Base-by-base conservation (phyloP, 805 yeast genomes). In the Cyberlindnera lachancei region DNA sequence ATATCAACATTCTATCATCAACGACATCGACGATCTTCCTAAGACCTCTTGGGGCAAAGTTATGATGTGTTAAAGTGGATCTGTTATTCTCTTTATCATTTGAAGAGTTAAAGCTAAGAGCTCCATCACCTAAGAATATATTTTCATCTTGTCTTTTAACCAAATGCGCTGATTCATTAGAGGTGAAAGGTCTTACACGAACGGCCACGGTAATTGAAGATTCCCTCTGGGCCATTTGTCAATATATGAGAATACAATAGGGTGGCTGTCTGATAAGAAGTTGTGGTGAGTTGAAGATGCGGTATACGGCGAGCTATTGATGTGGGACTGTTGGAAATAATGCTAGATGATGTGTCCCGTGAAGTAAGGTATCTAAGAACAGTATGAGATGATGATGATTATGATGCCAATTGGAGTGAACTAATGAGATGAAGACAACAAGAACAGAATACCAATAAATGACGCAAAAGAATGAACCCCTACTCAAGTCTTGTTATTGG, bases 111-210 rank as follows among this genome's bases (percentile, higher is more conserved):
- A 47, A 42, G 33, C 60, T 55, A 15, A 75, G 57, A 7, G 76
- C 66, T 3, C 79, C 82, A 42, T 71, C 79, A 2, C 80, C 75
- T 8, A 66, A 55, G 40, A 75, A 72, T 15, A 63, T 43, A 11
- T 29, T 31, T 28, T 63, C 65, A 16, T 56, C 57, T 10, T 63
- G 59, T 15, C 57, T 48, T 26, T 55, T 56, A 3, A 70, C 59
- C 24, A 79, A 57, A 31, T 65, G 70, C 13, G 61, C 46, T n/a
- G 53, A 46, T 55, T 86, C 95, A 0, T 51, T 35, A 1, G 50
- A 44, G 1, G 90, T 83, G 59, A 86, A 84, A 2, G 96, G 96
- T 35, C 96, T 63, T 7, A 86, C 87, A 27, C 96, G 62, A 2
- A 86, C 88, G 2, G 85, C 79, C 10, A 82, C 92, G 4, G 73